phyloP scores from a whole-genome alignment of 2,329 filamentous ascomycete genomes.

The Trichoderma atroviride region DNA sequence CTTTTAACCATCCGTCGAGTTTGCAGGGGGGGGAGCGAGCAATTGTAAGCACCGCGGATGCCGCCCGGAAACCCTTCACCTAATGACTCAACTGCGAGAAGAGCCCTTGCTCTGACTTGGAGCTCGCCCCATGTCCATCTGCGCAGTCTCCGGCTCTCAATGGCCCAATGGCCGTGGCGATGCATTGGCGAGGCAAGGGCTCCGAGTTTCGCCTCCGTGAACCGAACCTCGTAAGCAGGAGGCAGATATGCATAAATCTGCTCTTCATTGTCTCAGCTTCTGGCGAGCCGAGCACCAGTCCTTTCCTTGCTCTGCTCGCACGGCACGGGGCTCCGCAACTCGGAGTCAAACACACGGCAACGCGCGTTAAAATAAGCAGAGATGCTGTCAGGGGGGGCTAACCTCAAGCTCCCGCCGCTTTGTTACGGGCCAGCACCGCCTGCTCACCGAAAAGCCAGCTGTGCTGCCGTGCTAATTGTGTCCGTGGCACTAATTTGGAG shows the following conservation, averaged over 20 bases:
- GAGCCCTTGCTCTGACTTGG: not conserved
- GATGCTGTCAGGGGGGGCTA: constrained; percentile 12
- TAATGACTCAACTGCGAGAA: constrained; percentile 10
- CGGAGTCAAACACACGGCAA: not conserved
- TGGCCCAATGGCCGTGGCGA: not conserved
- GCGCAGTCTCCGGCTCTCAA: not conserved
- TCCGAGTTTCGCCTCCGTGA: constrained; percentile 15
- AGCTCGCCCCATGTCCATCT: not conserved
- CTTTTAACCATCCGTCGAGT: constrained; percentile 16
- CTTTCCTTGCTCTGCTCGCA: not conserved
- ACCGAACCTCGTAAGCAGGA: not conserved
- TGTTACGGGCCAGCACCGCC: not conserved
- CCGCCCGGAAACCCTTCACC: constrained; percentile 15
- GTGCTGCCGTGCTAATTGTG: not conserved
- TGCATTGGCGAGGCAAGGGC: constrained; percentile 6
- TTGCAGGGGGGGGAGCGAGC: not conserved
- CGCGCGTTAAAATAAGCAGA: constrained; percentile 14
- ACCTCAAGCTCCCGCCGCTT: constrained; percentile 13
- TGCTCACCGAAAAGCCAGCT: not conserved
- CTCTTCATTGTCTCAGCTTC: not conserved
- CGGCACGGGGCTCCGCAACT: not conserved
- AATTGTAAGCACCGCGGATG: constrained; percentile 23
- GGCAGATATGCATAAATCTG: not conserved
- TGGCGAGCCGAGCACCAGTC: not conserved
- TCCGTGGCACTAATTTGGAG: not conserved